phyloP scores from a whole-genome alignment of 257 asterid genomes.

The Salvia miltiorrhiza region DNA sequence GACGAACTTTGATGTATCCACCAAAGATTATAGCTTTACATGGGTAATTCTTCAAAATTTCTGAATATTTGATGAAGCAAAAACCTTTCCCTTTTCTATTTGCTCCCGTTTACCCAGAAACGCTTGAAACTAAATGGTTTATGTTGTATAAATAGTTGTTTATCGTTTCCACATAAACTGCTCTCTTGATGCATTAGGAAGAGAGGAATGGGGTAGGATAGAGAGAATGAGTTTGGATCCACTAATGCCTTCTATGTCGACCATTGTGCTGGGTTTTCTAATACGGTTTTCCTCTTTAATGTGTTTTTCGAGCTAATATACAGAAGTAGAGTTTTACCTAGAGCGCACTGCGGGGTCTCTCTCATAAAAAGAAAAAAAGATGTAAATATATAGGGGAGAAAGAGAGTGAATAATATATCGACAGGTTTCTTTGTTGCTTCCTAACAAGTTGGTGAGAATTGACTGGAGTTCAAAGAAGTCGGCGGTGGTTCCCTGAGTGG shows the following conservation, averaged over 20 bases:
- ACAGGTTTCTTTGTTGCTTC: constrained; percentile 9
- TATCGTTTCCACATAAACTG: neutral
- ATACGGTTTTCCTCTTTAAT: neutral
- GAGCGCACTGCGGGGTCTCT: neutral
- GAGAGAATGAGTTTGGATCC: neutral
- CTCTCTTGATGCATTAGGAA: neutral
- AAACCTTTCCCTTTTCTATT: neutral
- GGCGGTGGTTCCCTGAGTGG: constrained; percentile 37
- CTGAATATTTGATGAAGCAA: neutral
- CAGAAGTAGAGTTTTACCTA: neutral
- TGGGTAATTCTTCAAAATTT: constrained; percentile 7
- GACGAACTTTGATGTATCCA: constrained; percentile 14
- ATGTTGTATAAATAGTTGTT: neutral
- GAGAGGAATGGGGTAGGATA: neutral
- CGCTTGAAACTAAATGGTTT: neutral
- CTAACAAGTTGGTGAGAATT: neutral
- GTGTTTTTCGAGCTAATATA: neutral
- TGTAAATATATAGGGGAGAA: neutral
- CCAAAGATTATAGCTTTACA: neutral
- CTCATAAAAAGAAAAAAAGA: neutral
- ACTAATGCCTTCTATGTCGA: neutral
- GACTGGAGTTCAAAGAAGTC: constrained; percentile 22
- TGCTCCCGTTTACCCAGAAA: neutral
- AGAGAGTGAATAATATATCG: neutral
- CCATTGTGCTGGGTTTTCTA: neutral